Evolutionary conservation across 148 eudicot genomes (phyloP), one percentile per base, ranked within the genome.

Genomic region (Camellia lanceoleosa): DNA sequence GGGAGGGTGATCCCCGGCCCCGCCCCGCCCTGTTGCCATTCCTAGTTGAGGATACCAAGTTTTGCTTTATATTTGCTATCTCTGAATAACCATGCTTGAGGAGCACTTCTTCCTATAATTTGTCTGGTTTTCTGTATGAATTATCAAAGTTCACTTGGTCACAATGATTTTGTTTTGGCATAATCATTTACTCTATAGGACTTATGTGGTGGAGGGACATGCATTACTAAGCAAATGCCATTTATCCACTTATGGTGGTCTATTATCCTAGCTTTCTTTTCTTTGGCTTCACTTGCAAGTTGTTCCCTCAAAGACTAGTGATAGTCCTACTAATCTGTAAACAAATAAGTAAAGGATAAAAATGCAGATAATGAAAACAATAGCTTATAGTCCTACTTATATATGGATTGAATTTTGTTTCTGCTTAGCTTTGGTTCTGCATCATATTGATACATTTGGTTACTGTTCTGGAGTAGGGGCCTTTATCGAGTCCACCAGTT

Each of bases 401-500:
- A 44, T 44, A 56, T 60, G 12, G 12, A 0, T 43, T 61, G 20
- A 14, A 16, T 18, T 9, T n/a, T 70, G 13, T 16, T 8, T 46
- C 54, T 69, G 3, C 55, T 70, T 69, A 11, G 23, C 46, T 9
- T 69, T 38, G 7, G 66, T 60, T 80, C 49, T 42, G 47, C 49
- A n/a, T 20, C 51, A 2, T 18, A 8, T 23, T 4, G 81, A 90
- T 55, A 69, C 30, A 72, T 77, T 30, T 81, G 61, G 66, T 80
- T 61, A 59, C 78, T 11, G 80, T 80, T 79, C 9, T 68, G 79
- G 84, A 76, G 73, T 93, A 91, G 97, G 87, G 98, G 97, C 71
- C 95, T 95, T 69, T 95, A 93, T 81, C 89, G 97, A 78, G 97
- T 95, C 60, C 97, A 93, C 88, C 98, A 95, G 83, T 95, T 95